phyloP scores from a whole-genome alignment of 2,329 filamentous ascomycete species.

The Cordyceps pruinosa region DNA sequence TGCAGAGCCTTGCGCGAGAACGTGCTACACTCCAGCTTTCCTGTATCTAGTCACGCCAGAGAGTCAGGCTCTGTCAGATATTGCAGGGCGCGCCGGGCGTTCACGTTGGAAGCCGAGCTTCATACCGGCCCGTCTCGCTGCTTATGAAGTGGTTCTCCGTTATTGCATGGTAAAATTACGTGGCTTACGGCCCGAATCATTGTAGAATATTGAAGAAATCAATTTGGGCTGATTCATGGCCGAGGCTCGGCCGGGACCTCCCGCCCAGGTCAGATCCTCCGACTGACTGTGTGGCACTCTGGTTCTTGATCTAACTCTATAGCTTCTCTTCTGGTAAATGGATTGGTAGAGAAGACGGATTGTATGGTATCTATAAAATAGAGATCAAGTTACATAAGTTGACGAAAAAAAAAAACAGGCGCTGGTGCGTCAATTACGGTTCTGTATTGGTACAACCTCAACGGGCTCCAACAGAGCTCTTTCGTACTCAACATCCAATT shows the following conservation, averaged over 20 bases:
- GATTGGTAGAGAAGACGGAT: neutral
- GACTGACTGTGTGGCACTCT: neutral
- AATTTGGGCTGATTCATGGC: neutral
- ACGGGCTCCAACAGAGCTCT: neutral
- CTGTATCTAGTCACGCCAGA: neutral
- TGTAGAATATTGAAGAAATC: neutral
- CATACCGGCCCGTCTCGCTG: neutral
- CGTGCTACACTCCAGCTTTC: neutral
- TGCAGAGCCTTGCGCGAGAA: neutral
- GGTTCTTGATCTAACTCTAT: neutral
- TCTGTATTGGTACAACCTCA: neutral
- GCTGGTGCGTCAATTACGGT: neutral
- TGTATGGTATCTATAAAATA: neutral
- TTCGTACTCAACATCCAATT: neutral
- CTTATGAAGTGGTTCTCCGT: neutral
- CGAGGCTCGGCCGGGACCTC: neutral
- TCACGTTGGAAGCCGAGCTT: no score
- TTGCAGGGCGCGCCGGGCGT: no score
- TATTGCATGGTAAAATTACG: neutral
- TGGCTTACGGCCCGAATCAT: neutral
- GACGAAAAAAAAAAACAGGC: neutral
- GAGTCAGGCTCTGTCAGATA: neutral
- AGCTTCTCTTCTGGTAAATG: neutral
- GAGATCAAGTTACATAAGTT: neutral
- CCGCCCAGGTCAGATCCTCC: neutral